These are phyloP conservation scores for Telfairia occidentalis DNA, from an alignment of 331 rosid species.

Conservation along the genomic window DNA sequence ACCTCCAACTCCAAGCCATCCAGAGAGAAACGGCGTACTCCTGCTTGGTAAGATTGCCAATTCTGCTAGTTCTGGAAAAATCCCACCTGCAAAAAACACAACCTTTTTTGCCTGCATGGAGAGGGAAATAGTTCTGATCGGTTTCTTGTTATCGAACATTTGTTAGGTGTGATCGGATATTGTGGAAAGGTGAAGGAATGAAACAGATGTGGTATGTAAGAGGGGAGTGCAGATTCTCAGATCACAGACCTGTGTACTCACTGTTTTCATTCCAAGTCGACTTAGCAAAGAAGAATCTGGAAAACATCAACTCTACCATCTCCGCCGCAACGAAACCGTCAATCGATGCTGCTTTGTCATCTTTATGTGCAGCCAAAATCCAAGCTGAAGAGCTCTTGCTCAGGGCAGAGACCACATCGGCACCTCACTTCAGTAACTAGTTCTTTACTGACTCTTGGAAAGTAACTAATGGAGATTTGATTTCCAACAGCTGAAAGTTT, in stretches of 20 bases:
- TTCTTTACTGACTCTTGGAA: too few species aligned
- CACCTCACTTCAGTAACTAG: slow-evolving; percentile 1
- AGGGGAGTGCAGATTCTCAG: slow-evolving; percentile 90
- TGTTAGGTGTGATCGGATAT: slow-evolving; percentile 80
- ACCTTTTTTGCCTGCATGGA: neutral
- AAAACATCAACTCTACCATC: neutral
- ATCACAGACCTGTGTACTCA: slow-evolving; percentile 84
- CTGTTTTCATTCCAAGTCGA: slow-evolving; percentile 50
- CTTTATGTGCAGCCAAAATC: slow-evolving; percentile 39
- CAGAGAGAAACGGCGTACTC: slow-evolving; percentile 63
- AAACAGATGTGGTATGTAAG: slow-evolving; percentile 62
- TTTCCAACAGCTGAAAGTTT: slow-evolving; percentile 8
- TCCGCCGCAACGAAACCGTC: slow-evolving; percentile 21
- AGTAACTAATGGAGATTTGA: neutral
- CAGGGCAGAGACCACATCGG: slow-evolving; percentile 30
- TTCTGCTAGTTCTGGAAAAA: neutral
- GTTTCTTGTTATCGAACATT: neutral
- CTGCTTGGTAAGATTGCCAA: slow-evolving; percentile 69
- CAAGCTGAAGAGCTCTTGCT: slow-evolving; percentile 79
- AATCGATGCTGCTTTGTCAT: slow-evolving; percentile 24
- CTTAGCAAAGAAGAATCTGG: slow-evolving; percentile 14
- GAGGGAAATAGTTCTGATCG: neutral
- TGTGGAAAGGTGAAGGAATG: slow-evolving; percentile 84
- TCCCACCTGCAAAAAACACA: neutral
- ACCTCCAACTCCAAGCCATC: slow-evolving; percentile 44